Evolutionary conservation across 208 protist genomes (phyloP).

Genomic region (Trypanosoma mega): DNA sequence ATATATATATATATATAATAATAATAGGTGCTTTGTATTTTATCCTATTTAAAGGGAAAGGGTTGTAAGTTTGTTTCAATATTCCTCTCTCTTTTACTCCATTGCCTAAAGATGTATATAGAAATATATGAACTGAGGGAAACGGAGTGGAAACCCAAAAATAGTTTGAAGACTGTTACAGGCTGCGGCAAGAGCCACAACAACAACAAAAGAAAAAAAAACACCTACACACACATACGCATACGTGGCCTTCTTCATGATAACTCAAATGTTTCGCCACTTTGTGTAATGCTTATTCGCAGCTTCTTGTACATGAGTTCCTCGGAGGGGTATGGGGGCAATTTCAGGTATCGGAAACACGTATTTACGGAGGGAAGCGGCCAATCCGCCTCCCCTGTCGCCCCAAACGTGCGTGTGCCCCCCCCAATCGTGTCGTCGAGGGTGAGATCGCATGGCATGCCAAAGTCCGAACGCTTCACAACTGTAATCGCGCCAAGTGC

Average conservation of each 20-base stretch:
- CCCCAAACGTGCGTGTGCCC: slow-evolving; percentile 1
- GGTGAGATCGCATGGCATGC: not conserved
- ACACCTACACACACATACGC: not conserved
- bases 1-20: not conserved
- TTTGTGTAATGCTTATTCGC: slow-evolving; percentile 72
- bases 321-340: slow-evolving; percentile 84
- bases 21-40: no score
- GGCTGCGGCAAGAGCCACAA: no score
- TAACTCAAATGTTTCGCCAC: slow-evolving; percentile 81
- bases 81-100: no score
- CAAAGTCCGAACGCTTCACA: slow-evolving; percentile 68
- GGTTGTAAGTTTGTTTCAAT: no score
- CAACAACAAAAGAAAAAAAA: no score
- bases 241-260: slow-evolving; percentile 36
- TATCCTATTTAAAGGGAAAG: no score
- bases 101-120: no score
- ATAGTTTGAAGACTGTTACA: no score
- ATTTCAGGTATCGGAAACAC: slow-evolving; percentile 90
- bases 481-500: slow-evolving; percentile 89
- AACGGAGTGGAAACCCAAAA: no score
- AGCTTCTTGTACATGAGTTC: slow-evolving; percentile 87
- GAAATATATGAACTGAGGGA: no score
- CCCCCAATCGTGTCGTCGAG: slow-evolving; percentile 1
- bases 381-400: slow-evolving; percentile 54
- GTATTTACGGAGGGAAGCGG: slow-evolving; percentile 90